Evolutionary conservation across 768 basidiomycete species (phyloP), one percentile per base, ranked within the genome.

Genomic region (Hortiboletus campestris): DNA sequence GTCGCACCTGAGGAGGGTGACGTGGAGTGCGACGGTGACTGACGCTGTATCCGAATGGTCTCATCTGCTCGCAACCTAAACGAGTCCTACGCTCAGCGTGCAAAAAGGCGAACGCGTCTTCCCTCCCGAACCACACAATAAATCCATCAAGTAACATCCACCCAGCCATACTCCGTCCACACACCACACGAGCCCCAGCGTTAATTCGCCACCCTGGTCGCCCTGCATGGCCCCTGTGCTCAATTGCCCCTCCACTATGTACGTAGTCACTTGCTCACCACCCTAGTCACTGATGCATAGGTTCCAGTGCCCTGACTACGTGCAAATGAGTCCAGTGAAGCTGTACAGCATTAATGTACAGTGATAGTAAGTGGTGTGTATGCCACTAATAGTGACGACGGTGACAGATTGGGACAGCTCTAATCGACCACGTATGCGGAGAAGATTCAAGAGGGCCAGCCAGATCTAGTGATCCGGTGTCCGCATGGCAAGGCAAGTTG

Each of bases 81-180:
- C 53, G 76, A 84, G 46, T 86, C 85, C 29, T 87, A 86, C 60
- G 82, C 81, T 38, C 76, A 83, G 47, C 77, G 76, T 43, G 81
- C 78, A 56, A 80, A 76, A 80, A 76, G 62, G 78, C 78, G 49
- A 61, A 48, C 46, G 38, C 55, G 41, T 55, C 64, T 22, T 40
- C 61, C 10, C 35, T 7, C 44, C 25, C 25, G 25, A 25, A 25
- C 25, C 25, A 25, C 25, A 25, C 25, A 25, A 25, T 46, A 43
- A 45, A 60, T 29, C 25, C 48, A 44, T n/a, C n/a, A n/a, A n/a
- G 22, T 56, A 36, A 46, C 63, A 43, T 20, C 42, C 20, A 0
- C 34, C 52, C 29, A 10, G 9, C 25, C 51, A 46, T 58, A 48
- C n/a, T 1, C 22, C 10, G 10, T 1, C 39, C 31, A 6, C 62